Percentiles rank a stretch among this genome's conserved stretches.
phyloP scores from a whole-genome alignment of 1,139 yeast genomes.

The Candida pseudocylindracea region DNA sequence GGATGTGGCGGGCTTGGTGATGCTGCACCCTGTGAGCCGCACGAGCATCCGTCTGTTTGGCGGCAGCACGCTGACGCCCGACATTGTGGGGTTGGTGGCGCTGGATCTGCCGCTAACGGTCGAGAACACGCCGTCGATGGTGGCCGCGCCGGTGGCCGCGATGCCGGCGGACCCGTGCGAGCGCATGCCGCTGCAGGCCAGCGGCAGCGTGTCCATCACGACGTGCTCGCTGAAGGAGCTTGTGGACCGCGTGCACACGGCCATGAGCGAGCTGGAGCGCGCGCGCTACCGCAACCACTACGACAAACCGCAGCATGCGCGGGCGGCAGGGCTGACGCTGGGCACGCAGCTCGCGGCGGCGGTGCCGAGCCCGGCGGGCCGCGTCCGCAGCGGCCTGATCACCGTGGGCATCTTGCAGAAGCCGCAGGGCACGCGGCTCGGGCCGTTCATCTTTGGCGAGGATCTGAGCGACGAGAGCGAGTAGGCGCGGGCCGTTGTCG shows the following conservation, averaged over 20 bases:
- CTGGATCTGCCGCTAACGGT: slow-evolving; percentile 3
- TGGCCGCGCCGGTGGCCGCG: slow-evolving; percentile 40
- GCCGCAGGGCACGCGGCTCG: neutral
- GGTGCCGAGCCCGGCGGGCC: slow-evolving; percentile 7
- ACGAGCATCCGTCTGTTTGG: slow-evolving; percentile 10
- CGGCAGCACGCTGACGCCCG: slow-evolving; percentile 8
- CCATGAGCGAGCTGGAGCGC: slow-evolving; percentile 17
- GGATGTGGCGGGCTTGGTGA: too few relatives aligned
- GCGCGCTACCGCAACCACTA: slow-evolving; percentile 20
- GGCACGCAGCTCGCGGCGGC: slow-evolving; percentile 5
- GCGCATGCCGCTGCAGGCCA: slow-evolving; percentile 7
- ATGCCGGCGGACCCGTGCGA: slow-evolving; percentile 29
- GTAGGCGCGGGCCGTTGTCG: too few relatives aligned
- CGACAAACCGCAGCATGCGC: slow-evolving; percentile 18
- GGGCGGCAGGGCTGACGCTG: slow-evolving; percentile 7
- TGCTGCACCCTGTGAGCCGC: too few relatives aligned
- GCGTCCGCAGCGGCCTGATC: slow-evolving; percentile 18
- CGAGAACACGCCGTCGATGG: slow-evolving; percentile 11
- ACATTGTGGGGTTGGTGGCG: slow-evolving; percentile 2
- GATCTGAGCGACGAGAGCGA: too few relatives aligned
- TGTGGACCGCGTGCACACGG: slow-evolving; percentile 19
- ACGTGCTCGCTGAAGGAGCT: neutral
- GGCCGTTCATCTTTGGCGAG: too few relatives aligned
- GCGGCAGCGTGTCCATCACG: neutral
- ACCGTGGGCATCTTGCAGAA: slow-evolving; percentile 18